Conservation (phyloP, 208 protist genomes). For the Phytomonas serpens region DNA sequence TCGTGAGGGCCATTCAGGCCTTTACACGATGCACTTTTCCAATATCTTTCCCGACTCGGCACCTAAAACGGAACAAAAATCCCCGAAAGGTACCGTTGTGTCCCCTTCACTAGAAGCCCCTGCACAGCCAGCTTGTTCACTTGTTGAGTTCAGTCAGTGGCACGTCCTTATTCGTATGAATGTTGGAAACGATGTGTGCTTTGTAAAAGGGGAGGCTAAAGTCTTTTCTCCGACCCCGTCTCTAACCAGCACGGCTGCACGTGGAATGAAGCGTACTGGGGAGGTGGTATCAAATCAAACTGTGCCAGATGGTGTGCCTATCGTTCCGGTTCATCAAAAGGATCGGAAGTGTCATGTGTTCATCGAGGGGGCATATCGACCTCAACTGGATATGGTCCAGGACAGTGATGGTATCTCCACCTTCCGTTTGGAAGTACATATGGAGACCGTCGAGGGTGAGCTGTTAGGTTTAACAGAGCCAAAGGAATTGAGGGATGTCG, state of each 20-base stretch:
- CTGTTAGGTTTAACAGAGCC: constrained; percentile 50
- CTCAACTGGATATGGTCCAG: constrained; percentile 22
- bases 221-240: constrained; percentile 70
- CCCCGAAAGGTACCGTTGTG: constrained; percentile 20
- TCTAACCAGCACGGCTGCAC: constrained; percentile 40
- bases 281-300: constrained; percentile 29
- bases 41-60: constrained; percentile 25
- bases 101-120: constrained; percentile 15
- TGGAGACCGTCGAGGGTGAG: constrained; percentile 57
- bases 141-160: constrained; percentile 69
- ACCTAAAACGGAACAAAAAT: background rate
- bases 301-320: constrained; percentile 46
- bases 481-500: constrained; percentile 44
- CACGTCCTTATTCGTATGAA: constrained; percentile 75
- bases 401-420: constrained; percentile 22
- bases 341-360: constrained; percentile 43
- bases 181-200: constrained; percentile 70
- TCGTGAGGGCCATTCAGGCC: constrained; percentile 57
- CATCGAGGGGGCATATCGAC: constrained; percentile 44
- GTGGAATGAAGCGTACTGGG: constrained; percentile 43
- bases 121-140: constrained; percentile 19
- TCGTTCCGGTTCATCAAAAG: constrained; percentile 48
- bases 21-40: constrained; percentile 84
- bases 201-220: constrained; percentile 62
- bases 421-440: constrained; percentile 67